Evolutionary conservation across 179 eudicot genomes (phyloP).

Genomic region (Actinidia chinensis): DNA sequence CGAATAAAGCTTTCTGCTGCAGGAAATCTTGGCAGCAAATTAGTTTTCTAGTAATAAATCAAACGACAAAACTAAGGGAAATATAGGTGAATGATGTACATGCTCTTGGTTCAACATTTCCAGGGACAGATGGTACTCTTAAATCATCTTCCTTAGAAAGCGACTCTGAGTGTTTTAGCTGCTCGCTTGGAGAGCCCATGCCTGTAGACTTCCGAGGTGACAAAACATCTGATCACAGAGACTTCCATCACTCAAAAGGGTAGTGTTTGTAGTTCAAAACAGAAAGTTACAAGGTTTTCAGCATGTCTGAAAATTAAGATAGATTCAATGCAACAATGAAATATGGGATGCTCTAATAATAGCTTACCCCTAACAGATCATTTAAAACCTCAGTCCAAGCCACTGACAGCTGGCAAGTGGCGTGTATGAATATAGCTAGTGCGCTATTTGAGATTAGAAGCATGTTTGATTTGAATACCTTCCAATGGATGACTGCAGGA

Average conservation of each 20-base stretch:
- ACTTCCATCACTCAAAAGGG: slow-evolving; percentile 2
- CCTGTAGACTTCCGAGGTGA: slow-evolving; percentile 47
- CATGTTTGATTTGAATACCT: slow-evolving; percentile 64
- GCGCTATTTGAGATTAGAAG: slow-evolving; percentile 56
- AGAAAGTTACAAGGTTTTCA: background rate
- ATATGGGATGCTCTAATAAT: background rate
- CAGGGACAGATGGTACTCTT: slow-evolving; percentile 43
- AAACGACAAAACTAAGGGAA: background rate
- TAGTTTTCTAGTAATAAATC: background rate
- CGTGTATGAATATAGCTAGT: slow-evolving; percentile 38
- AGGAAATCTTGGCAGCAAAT: no score
- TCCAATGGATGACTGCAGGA: slow-evolving; percentile 66
- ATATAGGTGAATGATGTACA: slow-evolving; percentile 40
- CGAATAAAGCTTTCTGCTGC: slow-evolving; percentile 97
- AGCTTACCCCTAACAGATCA: slow-evolving; percentile 65
- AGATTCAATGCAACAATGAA: background rate
- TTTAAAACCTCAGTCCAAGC: slow-evolving; percentile 76
- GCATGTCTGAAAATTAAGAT: background rate
- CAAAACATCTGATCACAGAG: slow-evolving; percentile 45
- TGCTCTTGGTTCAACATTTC: slow-evolving; percentile 61
- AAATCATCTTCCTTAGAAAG: slow-evolving; percentile 50
- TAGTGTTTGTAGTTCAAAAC: slow-evolving; percentile 1
- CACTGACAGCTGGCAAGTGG: slow-evolving; percentile 49
- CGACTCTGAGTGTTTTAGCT: slow-evolving; percentile 40
- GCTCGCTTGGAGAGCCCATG: slow-evolving; percentile 43